phyloP scores from a whole-genome alignment of 257 asterid genomes.

The Solanum ahanhuiri region DNA sequence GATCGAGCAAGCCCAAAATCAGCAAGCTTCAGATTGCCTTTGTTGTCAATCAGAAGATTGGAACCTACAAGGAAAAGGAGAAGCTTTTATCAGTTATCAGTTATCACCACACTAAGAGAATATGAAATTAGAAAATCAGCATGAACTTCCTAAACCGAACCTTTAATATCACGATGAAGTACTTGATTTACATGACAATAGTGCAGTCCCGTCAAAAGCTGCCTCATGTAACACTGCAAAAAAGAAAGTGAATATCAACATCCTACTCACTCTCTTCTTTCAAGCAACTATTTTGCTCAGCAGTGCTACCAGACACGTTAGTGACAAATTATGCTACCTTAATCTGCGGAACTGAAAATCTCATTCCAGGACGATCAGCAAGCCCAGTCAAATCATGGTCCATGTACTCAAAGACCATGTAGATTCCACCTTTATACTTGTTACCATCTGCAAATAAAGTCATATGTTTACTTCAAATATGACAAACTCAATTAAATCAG shows the following conservation, averaged over 20 bases:
- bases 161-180: constrained; percentile 97
- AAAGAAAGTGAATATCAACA: constrained; percentile 8
- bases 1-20: constrained; percentile 96
- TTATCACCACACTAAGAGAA: neutral
- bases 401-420: constrained; percentile 99
- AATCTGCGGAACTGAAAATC: constrained; percentile 87
- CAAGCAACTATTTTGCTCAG: neutral
- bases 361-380: constrained; percentile 96
- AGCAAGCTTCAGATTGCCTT: constrained; percentile 94
- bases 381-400: constrained; percentile 97
- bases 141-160: constrained; percentile 14
- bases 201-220: constrained; percentile 87
- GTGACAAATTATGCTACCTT: constrained; percentile 43
- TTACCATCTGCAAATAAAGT: constrained; percentile 43
- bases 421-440: constrained; percentile 79
- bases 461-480: neutral
- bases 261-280: neutral
- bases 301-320: neutral
- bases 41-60: constrained; percentile 87
- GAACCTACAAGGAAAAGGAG: constrained; percentile 48
- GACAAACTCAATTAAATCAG: neutral
- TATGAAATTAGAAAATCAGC: neutral
- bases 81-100: neutral
- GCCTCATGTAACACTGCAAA: constrained; percentile 92
- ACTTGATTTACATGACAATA: constrained; percentile 93